These are phyloP conservation scores for Ophiostoma triangulosporum DNA, from an alignment of 2,329 filamentous ascomycete species.

Conservation along the genomic window DNA sequence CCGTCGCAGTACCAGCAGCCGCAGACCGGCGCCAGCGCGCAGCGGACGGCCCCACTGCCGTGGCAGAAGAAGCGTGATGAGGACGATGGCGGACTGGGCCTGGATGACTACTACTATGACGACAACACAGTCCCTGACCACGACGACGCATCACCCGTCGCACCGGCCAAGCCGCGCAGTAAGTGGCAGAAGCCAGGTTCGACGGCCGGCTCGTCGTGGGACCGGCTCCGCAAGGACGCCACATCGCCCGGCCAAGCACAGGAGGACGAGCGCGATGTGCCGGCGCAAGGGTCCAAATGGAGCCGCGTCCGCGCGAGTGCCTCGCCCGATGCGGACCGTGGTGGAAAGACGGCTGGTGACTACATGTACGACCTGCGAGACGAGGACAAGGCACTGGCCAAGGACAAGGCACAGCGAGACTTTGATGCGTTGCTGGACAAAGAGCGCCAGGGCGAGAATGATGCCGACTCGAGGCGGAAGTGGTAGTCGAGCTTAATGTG, in stretches of 20 bases:
- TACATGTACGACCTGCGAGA: constrained; percentile 7
- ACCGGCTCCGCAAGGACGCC: constrained; percentile 12
- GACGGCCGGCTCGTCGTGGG: constrained; percentile 12
- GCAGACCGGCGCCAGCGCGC: neutral
- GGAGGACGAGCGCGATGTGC: neutral
- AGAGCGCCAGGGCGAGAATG: constrained; percentile 13
- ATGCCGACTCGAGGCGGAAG: neutral
- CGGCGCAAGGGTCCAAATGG: neutral
- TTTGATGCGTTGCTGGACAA: constrained; percentile 17
- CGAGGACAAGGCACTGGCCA: constrained; percentile 8
- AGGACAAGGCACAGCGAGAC: constrained; percentile 13
- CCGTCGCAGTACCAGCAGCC: neutral
- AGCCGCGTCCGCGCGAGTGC: neutral
- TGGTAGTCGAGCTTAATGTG: neutral
- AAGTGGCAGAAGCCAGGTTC: neutral
- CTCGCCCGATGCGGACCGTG: neutral
- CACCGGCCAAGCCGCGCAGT: constrained; percentile 6
- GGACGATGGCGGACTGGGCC: neutral
- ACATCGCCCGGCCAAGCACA: neutral
- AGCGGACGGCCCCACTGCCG: neutral
- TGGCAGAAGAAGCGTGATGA: neutral
- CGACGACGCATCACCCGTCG: constrained; percentile 15
- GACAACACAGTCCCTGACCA: neutral
- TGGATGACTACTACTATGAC: neutral
- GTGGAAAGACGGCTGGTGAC: constrained; percentile 4